Evolutionary conservation across 768 basidiomycete genomes (phyloP), one percentile per base, ranked within the genome.

Genomic region (Termitomyces titanicus): DNA sequence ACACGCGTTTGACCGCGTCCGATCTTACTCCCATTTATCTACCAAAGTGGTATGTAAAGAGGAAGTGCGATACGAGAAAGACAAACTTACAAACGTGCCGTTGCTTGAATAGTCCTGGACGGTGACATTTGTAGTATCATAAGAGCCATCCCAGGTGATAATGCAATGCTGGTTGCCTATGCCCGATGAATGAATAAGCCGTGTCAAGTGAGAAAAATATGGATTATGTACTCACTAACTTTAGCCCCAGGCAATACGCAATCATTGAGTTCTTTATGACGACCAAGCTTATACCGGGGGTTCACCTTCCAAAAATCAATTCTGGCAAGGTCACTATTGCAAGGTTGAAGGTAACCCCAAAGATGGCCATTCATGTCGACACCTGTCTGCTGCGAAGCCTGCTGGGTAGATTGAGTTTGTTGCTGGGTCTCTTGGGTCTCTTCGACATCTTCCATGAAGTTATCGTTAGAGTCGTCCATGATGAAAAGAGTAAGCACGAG

Each of bases 341-440:
- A 86, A 5, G 89, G 88, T 43, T 84, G 80, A 48, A 91, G 79
- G 60, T 78, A 86, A 12, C 87, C 88, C 86, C 86, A 91, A 53
- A 89, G 80, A 63, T 78, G 77, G 4, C 61, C 54, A 58, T 78
- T 76, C 46, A 69, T 46, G 37, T 58, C 56, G 62, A 58, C 27
- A 63, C 58, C 18, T 66, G 64, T 50, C 75, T 66, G 66, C 52
- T 79, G 77, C 20, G 76, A 76, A 1, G 70, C 70, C 57, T 72
- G 71, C 56, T 79, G 78, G 6, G 77, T 76, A 7, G 74, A 75
- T 60, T 79, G 78, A 0, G 77, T 78, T 61, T 74, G 74, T 24
- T 71, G 66, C 49, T 74, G 72, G 13, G 63, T 58, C 37, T 66
- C 64, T 10, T 71, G 71, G 43, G 69, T 67, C 34, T 64, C 63